A percentile compares a stretch with the other conserved stretches of the same genome.
These are phyloP conservation scores for Annulohypoxylon maeteangense DNA, from an alignment of 495 filamentous ascomycete species.

Conservation along the genomic window DNA sequence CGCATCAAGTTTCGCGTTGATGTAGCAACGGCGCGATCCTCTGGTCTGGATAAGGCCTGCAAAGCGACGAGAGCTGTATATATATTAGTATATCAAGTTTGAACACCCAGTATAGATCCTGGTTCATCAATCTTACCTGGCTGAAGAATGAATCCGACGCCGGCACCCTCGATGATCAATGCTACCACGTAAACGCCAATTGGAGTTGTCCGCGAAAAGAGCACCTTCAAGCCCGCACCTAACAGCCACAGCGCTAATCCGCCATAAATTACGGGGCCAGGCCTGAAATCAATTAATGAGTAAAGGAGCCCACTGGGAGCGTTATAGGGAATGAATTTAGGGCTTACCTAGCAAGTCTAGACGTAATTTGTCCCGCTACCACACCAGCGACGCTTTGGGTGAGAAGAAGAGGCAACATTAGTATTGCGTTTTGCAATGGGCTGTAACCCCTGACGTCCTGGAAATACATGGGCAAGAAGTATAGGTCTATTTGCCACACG, in stretches of 20 bases:
- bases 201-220: constrained; percentile 4
- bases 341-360: constrained; percentile 2
- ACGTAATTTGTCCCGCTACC: not conserved
- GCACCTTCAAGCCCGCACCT: not conserved
- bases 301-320: not conserved
- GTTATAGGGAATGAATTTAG: not conserved
- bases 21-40: constrained; percentile 8
- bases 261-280: not conserved
- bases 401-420: constrained; percentile 2
- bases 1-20: constrained; percentile 10
- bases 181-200: not conserved
- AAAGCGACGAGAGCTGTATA: not conserved
- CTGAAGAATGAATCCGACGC: constrained; percentile 3
- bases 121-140: not conserved
- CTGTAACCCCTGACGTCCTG: not conserved
- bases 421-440: constrained; percentile 4
- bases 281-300: not conserved
- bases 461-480: constrained; percentile 10
- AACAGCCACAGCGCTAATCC: not conserved
- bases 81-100: not conserved
- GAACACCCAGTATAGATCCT: not conserved
- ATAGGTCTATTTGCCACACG: constrained; percentile 8
- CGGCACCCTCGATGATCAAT: constrained; percentile 1
- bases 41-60: not conserved
- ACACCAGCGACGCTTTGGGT: constrained; percentile 4